Conservation (phyloP, 1,139 yeast species). For the Yamadazyma taylorii region DNA sequence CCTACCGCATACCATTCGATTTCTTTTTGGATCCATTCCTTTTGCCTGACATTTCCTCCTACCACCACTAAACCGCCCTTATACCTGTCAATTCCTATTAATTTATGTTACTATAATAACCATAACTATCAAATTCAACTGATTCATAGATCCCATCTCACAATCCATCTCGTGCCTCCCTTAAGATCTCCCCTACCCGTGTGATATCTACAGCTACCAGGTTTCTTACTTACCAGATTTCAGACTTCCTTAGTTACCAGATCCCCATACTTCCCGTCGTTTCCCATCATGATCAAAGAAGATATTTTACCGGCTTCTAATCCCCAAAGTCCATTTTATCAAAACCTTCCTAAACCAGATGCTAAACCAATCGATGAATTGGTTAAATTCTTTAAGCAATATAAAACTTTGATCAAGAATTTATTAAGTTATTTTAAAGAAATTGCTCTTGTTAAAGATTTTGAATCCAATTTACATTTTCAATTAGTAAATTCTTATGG, state of each 20-base stretch:
- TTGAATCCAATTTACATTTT: conserved; percentile 61
- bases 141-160: background rate
- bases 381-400: conserved; percentile 60
- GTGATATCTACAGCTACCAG: too few species aligned
- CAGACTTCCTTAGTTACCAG: too few species aligned
- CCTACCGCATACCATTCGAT: too few species aligned
- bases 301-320: conserved; percentile 37
- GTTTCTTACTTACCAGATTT: too few species aligned
- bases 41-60: too few species aligned
- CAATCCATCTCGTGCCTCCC: too few species aligned
- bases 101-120: too few species aligned
- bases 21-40: conserved; percentile 2
- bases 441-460: conserved; percentile 64
- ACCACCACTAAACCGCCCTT: too few species aligned
- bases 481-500: conserved; percentile 54
- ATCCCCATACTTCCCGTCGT: background rate
- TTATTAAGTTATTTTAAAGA: conserved; percentile 62
- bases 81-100: too few species aligned
- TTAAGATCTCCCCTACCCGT: too few species aligned
- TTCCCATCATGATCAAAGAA: conserved; percentile 22
- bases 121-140: too few species aligned
- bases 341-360: conserved; percentile 40
- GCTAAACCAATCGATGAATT: conserved; percentile 51
- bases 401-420: conserved; percentile 70
- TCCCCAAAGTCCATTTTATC: conserved; percentile 39